phyloP scores from a whole-genome alignment of 2,329 filamentous ascomycete genomes.

The Neopestalotiopsis sp. region DNA sequence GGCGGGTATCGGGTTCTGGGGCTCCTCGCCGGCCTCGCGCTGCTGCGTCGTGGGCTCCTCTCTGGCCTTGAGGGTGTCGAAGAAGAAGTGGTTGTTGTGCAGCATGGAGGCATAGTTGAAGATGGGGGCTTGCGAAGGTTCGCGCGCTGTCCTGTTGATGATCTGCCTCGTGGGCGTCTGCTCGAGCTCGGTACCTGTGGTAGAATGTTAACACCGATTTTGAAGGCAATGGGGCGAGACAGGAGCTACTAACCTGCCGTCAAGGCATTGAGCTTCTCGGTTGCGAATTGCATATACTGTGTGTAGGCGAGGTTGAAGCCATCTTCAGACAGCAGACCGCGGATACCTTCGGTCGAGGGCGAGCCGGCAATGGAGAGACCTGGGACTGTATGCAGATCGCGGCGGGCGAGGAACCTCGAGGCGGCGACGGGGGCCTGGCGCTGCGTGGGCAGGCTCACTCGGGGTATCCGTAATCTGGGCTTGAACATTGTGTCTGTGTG shows the following conservation, averaged over 20 bases:
- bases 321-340: slow-evolving; percentile 71
- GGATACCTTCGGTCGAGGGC: slow-evolving; percentile 56
- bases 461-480: slow-evolving; percentile 59
- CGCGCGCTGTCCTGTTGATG: slow-evolving; percentile 76
- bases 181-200: slow-evolving; percentile 67
- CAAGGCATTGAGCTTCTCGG: slow-evolving; percentile 77
- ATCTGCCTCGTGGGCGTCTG: slow-evolving; percentile 69
- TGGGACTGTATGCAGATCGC: slow-evolving; percentile 56
- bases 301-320: slow-evolving; percentile 82
- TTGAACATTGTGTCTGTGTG: slow-evolving; percentile 53
- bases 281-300: slow-evolving; percentile 77
- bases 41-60: slow-evolving; percentile 28
- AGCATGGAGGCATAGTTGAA: slow-evolving; percentile 99
- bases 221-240: background rate
- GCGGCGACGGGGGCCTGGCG: slow-evolving; percentile 34
- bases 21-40: background rate
- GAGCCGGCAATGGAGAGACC: slow-evolving; percentile 42
- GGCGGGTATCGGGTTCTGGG: slow-evolving; percentile 19
- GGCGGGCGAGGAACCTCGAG: slow-evolving; percentile 34
- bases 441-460: slow-evolving; percentile 43
- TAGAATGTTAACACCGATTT: slow-evolving; percentile 1
- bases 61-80: slow-evolving; percentile 56
- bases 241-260: slow-evolving; percentile 64
- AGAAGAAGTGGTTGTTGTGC: slow-evolving; percentile 89
- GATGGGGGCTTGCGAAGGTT: slow-evolving; percentile 75